Base-by-base conservation (phyloP, 2,329 filamentous ascomycete genomes). In the Cladosporium halotolerans region DNA sequence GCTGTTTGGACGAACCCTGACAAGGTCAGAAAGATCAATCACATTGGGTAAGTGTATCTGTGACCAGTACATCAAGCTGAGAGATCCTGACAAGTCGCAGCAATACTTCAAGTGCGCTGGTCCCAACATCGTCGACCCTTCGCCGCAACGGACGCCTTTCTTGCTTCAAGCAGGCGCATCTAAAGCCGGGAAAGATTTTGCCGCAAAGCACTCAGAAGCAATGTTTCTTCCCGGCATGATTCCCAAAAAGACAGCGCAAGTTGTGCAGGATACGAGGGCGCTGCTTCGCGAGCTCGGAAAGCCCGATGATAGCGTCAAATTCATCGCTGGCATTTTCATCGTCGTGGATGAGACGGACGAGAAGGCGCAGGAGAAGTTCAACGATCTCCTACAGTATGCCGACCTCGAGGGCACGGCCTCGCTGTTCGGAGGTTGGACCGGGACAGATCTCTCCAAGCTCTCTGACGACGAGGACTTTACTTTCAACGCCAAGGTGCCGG, bases 1-100 rank as follows among this genome's bases (percentile, higher is more conserved):
- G 81, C 81, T 0, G 68, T 85, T 45, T 87, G 85, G 64, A 77
- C 77, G 0, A 71, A 78, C 16, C 76, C 78, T 3, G 69, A 72
- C 9, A 74, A 79, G 2, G 80, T 88, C 2, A 76, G 84, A 9
- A 69, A 78, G 54, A 87, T 64, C 55, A 56, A 65, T 44, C 62
- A 66, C 42, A 54, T 46, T 14, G 63, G 60, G 58, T 57, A 40
- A 40, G 56, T 51, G 9, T 13, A 10, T 11, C 13, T 19, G 10
- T 3, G 18, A n/a, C 1, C n/a, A 11, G 9, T 13, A 4, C n/a
- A 7, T 13, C 2, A 14, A 9, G 4, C 9, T 3, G 13, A 6
- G 14, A 16, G 4, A 19, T 42, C 18, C 50, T 53, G 19, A 53
- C 38, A 23, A 6, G 10, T 19, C 3, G 8, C 16, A 60, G 63